Evolutionary conservation across 1,284 basidiomycete species (phyloP).

Genomic region (Puccinia coronata): DNA sequence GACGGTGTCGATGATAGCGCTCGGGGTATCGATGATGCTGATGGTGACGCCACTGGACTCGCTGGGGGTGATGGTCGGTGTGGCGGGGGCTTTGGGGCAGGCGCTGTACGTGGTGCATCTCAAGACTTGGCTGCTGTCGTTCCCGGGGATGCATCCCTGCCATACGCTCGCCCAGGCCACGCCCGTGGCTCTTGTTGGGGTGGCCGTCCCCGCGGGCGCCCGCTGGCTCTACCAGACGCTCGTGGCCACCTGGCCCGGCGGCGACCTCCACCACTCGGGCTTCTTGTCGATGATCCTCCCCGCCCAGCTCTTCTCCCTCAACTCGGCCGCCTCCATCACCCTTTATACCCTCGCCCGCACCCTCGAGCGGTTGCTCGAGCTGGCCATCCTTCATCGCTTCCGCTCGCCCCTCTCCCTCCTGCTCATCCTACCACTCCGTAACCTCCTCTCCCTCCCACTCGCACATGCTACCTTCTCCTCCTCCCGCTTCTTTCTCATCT

Average conservation of each 20-base stretch:
- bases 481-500: neutral
- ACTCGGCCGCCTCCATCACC: conserved; percentile 64
- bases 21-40: too few relatives aligned
- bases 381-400: conserved; percentile 68
- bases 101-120: conserved; percentile 18
- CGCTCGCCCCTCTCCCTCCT: conserved; percentile 12
- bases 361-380: conserved; percentile 70
- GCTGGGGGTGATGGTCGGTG: too few relatives aligned
- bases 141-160: neutral
- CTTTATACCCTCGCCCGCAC: conserved; percentile 68
- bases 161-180: neutral
- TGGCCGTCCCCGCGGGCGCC: conserved; percentile 47
- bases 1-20: too few relatives aligned
- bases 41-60: too few relatives aligned
- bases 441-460: conserved; percentile 5
- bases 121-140: conserved; percentile 39
- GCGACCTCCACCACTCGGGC: neutral
- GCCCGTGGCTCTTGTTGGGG: conserved; percentile 50
- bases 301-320: conserved; percentile 53
- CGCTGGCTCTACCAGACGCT: too few relatives aligned
- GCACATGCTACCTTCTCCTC: neutral
- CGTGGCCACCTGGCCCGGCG: too few relatives aligned
- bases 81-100: too few relatives aligned
- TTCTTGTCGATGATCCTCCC: conserved; percentile 63
- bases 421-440: conserved; percentile 8